Conservation (phyloP, 768 basidiomycete genomes). For the Leccinum sublutescens region DNA sequence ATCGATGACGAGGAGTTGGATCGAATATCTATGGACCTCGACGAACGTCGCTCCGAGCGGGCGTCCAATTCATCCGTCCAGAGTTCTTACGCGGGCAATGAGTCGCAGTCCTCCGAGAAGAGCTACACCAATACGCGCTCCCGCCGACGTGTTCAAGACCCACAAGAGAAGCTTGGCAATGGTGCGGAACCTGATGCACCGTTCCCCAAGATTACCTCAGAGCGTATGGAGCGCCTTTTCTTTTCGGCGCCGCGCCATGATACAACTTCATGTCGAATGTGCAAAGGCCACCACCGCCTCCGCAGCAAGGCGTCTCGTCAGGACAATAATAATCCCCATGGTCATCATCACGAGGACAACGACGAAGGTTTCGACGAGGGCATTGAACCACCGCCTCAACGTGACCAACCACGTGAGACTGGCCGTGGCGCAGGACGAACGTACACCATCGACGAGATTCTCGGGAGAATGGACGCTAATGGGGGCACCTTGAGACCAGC, state of each 20-base stretch:
- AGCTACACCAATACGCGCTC: neutral
- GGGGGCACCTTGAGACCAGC: conserved; percentile 25
- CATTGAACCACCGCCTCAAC: neutral
- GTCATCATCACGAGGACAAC: conserved; percentile 2
- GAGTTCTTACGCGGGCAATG: conserved; percentile 9
- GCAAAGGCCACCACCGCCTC: conserved; percentile 46
- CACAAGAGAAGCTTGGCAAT: conserved; percentile 14
- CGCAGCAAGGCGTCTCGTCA: conserved; percentile 48
- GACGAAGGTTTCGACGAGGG: conserved; percentile 20
- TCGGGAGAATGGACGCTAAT: conserved; percentile 26
- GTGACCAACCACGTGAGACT: conserved; percentile 1
- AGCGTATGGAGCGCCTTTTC: conserved; percentile 75
- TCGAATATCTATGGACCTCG: conserved; percentile 63
- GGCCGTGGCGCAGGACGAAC: conserved; percentile 7
- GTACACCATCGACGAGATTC: conserved; percentile 25
- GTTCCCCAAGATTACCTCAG: conserved; percentile 83
- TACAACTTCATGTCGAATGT: conserved; percentile 60
- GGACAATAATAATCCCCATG: conserved; percentile 14
- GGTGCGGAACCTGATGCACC: conserved; percentile 41
- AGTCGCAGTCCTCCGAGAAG: conserved; percentile 6
- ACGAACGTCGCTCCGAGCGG: conserved; percentile 60
- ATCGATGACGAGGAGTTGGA: conserved; percentile 59
- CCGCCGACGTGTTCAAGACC: conserved; percentile 3
- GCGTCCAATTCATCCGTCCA: conserved; percentile 31
- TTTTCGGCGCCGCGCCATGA: conserved; percentile 79